Evolutionary conservation across 139 green algal species (phyloP).

Genomic region (Coelastrella sp.): DNA sequence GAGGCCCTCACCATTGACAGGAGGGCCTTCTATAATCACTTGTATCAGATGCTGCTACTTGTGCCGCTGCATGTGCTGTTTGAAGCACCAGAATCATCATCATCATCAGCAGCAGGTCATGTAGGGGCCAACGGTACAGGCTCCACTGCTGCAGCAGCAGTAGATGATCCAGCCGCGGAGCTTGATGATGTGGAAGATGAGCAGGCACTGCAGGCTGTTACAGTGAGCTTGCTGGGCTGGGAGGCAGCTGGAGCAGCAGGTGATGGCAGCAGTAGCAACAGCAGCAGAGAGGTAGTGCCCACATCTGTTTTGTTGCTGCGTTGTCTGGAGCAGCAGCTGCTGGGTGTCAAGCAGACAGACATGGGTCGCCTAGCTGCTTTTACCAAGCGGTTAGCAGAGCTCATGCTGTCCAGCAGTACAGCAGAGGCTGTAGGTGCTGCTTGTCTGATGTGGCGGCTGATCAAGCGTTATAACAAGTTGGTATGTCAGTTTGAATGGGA

Average conservation of each 20-base stretch:
- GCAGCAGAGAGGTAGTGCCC: constrained; percentile 2
- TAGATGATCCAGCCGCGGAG: background rate
- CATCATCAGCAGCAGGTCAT: constrained; percentile 34
- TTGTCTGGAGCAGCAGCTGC: constrained; percentile 51
- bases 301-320: constrained; percentile 49
- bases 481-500: constrained; percentile 79
- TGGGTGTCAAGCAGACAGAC: constrained; percentile 58
- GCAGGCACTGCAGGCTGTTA: constrained; percentile 22
- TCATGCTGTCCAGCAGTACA: constrained; percentile 40
- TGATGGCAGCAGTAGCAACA: constrained; percentile 15
- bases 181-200: background rate
- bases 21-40: constrained; percentile 64
- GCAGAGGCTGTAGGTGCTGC: constrained; percentile 34
- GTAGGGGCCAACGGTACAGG: background rate
- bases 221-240: background rate
- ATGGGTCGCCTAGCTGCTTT: constrained; percentile 60
- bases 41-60: constrained; percentile 69
- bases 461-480: constrained; percentile 70
- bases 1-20: constrained; percentile 83
- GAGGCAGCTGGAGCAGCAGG: background rate
- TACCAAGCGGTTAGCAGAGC: constrained; percentile 57
- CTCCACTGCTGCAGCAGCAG: background rate
- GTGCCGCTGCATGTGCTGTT: constrained; percentile 51
- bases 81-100: constrained; percentile 34
- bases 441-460: constrained; percentile 53